phyloP scores from a whole-genome alignment of 108 stramenopile species.

The Pseudonitzschia multiseries region DNA sequence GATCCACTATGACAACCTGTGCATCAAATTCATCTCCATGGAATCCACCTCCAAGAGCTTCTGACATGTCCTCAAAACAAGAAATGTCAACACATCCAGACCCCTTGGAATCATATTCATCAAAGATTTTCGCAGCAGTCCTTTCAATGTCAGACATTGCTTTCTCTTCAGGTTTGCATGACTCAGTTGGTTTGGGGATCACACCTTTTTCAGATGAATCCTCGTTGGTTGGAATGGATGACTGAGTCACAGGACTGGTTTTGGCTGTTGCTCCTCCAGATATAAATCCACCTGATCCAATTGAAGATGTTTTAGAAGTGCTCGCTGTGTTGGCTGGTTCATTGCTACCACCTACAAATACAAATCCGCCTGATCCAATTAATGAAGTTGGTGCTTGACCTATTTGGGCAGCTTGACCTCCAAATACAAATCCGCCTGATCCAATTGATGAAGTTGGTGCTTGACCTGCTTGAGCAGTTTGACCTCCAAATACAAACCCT shows the following conservation, averaged over 20 bases:
- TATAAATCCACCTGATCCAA: constrained; percentile 45
- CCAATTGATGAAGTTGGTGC: constrained; percentile 40
- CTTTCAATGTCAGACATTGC: background rate
- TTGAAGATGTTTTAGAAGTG: background rate
- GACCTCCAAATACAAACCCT: constrained; percentile 58
- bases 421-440: constrained; percentile 58
- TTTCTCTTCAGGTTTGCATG: background rate
- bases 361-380: constrained; percentile 63
- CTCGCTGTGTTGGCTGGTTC: background rate
- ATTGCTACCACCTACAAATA: constrained; percentile 47
- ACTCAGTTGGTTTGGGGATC: background rate
- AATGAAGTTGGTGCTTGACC: too few relatives aligned
- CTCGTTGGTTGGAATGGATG: too few relatives aligned
- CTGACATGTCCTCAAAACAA: constrained; percentile 64
- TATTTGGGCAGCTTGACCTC: constrained; percentile 29
- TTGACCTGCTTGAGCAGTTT: background rate
- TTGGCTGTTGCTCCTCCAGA: constrained; percentile 33
- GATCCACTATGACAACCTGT: constrained; percentile 63
- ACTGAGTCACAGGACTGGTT: too few relatives aligned
- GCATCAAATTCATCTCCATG: constrained; percentile 77
- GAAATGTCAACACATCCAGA: constrained; percentile 44
- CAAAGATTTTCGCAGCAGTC: constrained; percentile 34
- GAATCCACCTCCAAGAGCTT: constrained; percentile 82
- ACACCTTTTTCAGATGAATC: too few relatives aligned
- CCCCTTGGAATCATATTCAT: constrained; percentile 44